phyloP scores from a whole-genome alignment of 768 basidiomycete species.

The Lactifluus subvellereus region DNA sequence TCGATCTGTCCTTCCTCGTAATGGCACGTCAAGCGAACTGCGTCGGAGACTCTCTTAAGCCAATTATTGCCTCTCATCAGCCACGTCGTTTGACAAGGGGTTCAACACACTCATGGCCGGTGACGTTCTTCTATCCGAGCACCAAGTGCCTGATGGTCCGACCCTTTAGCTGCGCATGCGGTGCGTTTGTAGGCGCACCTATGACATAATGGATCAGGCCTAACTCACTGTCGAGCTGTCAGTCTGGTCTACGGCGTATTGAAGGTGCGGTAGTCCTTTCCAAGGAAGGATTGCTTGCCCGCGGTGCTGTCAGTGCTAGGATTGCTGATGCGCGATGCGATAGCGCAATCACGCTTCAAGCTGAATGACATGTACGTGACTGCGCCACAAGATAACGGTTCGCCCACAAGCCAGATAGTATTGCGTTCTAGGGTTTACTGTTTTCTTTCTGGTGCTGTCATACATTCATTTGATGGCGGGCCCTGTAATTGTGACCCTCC shows the following conservation, averaged over 20 bases:
- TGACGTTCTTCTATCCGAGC: slow-evolving; percentile 61
- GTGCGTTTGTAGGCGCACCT: slow-evolving; percentile 13
- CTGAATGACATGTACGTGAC: not conserved
- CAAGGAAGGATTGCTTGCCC: not conserved
- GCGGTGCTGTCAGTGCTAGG: slow-evolving; percentile 1
- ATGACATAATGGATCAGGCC: not conserved
- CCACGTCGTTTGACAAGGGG: not conserved
- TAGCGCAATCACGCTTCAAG: not conserved
- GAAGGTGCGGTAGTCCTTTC: slow-evolving; percentile 4
- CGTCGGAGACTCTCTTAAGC: slow-evolving; percentile 36
- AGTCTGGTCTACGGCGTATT: slow-evolving; percentile 13
- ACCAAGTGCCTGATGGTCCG: slow-evolving; percentile 69
- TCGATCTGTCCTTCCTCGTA: slow-evolving; percentile 44
- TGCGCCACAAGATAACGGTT: not conserved
- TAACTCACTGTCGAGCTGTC: not conserved
- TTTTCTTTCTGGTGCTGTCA: not conserved
- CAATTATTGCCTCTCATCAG: slow-evolving; percentile 32
- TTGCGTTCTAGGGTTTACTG: not conserved
- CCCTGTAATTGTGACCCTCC: not conserved
- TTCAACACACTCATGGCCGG: slow-evolving; percentile 22
- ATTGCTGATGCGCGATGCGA: slow-evolving; percentile 7
- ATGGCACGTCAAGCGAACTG: slow-evolving; percentile 44
- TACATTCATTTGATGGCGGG: not conserved
- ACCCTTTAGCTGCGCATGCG: slow-evolving; percentile 52
- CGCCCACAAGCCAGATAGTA: not conserved